A percentile compares a stretch with the other conserved stretches of the same genome.
These are phyloP conservation scores for Linnemannia elongata DNA, from an alignment of 192 early-diverging fungal species.

Conservation along the genomic window DNA sequence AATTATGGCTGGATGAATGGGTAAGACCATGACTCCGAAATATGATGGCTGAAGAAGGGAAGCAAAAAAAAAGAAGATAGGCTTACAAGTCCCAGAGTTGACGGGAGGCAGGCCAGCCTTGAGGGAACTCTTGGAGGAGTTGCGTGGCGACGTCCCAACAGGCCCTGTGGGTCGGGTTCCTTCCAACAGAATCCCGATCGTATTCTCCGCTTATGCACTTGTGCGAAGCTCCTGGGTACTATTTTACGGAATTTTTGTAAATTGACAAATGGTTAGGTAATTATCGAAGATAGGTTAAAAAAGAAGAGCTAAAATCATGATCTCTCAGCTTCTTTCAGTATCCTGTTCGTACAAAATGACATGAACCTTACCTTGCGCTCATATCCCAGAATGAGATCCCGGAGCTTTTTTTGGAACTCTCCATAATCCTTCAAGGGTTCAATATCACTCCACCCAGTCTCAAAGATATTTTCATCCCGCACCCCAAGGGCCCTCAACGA, in stretches of 20 bases:
- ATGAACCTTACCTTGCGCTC: constrained; percentile 30
- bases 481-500: constrained; percentile 28
- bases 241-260: not conserved
- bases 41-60: not conserved
- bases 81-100: constrained; percentile 52
- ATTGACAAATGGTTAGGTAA: too few relatives aligned
- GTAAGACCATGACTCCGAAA: too few relatives aligned
- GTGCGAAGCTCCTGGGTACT: constrained; percentile 48
- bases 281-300: too few relatives aligned
- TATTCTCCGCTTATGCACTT: constrained; percentile 55
- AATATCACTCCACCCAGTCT: constrained; percentile 50
- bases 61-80: not conserved
- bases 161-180: constrained; percentile 44
- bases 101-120: constrained; percentile 22
- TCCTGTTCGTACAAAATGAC: not conserved
- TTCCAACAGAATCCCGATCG: constrained; percentile 30
- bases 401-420: constrained; percentile 19
- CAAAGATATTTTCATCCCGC: constrained; percentile 30
- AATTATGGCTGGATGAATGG: too few relatives aligned
- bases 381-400: constrained; percentile 28
- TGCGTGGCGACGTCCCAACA: constrained; percentile 46
- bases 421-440: constrained; percentile 37
- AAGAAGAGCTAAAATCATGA: too few relatives aligned
- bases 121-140: constrained; percentile 26
- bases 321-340: too few relatives aligned